phyloP scores from a whole-genome alignment of 441 rosid genomes.

The Corymbia citriodora region DNA sequence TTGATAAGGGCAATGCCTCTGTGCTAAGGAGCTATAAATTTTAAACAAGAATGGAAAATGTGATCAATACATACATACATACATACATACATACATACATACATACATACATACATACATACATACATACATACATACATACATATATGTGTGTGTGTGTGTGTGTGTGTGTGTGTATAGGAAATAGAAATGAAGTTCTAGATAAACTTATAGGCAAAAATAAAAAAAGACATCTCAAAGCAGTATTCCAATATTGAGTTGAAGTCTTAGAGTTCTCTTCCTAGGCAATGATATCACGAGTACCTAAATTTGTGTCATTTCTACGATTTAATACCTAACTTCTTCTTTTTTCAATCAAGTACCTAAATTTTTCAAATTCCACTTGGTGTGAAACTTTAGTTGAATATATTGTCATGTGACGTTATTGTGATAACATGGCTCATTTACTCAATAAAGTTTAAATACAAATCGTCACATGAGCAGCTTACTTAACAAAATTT shows the following conservation, averaged over 20 bases:
- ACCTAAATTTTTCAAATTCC: not conserved
- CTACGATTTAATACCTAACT: not conserved
- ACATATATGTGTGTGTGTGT: too few species aligned
- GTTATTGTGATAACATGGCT: not conserved
- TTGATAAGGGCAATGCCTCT: not conserved
- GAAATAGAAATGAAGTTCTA: not conserved
- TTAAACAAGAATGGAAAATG: not conserved
- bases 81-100: too few species aligned
- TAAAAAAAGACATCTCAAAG: not conserved
- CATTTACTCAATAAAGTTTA: not conserved
- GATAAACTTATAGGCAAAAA: not conserved
- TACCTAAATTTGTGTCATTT: not conserved
- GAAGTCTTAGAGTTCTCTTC: not conserved
- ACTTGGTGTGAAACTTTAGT: not conserved
- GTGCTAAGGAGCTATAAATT: not conserved
- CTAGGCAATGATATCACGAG: not conserved
- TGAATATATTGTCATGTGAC: not conserved
- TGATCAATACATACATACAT: too few species aligned
- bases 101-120: too few species aligned
- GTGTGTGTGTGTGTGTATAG: too few species aligned
- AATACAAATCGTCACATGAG: not conserved
- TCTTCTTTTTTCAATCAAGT: not conserved
- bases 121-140: too few species aligned
- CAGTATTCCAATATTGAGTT: not conserved
- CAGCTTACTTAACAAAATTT: not conserved